Evolutionary conservation across 805 yeast genomes (phyloP).

Genomic region (Saturnispora halmiae): DNA sequence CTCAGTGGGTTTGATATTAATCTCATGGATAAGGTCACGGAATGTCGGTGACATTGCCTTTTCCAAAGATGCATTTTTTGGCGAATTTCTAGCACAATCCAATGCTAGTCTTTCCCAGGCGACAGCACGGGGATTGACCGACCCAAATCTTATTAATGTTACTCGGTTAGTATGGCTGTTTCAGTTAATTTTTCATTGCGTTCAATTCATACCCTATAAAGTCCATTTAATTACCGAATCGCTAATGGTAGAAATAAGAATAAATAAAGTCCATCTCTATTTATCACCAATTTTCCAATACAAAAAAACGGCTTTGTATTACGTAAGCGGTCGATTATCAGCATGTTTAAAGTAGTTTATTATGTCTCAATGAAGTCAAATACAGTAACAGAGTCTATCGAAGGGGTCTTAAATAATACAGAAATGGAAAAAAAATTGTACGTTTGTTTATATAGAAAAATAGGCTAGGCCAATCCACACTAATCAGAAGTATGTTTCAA

Average conservation of each 20-base stretch:
- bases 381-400: no score
- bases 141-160: slow-evolving; percentile 25
- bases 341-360: no score
- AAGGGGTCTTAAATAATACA: slow-evolving; percentile 1
- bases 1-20: background rate
- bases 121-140: slow-evolving; percentile 29
- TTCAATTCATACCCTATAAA: slow-evolving; percentile 22
- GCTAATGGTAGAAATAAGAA: no score
- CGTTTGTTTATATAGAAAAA: slow-evolving; percentile 4
- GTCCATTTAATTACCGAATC: no score
- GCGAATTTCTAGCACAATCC: slow-evolving; percentile 23
- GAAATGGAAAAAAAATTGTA: no score
- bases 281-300: no score
- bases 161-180: background rate
- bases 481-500: slow-evolving; percentile 73
- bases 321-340: no score
- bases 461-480: background rate
- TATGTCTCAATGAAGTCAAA: no score
- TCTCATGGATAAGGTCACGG: slow-evolving; percentile 9
- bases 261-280: no score
- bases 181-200: no score
- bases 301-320: no score
- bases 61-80: slow-evolving; percentile 15
- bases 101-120: slow-evolving; percentile 32
- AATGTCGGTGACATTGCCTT: slow-evolving; percentile 20